phyloP scores from a whole-genome alignment of 78 protist genomes.

The Tieghemostelium lacteum region DNA sequence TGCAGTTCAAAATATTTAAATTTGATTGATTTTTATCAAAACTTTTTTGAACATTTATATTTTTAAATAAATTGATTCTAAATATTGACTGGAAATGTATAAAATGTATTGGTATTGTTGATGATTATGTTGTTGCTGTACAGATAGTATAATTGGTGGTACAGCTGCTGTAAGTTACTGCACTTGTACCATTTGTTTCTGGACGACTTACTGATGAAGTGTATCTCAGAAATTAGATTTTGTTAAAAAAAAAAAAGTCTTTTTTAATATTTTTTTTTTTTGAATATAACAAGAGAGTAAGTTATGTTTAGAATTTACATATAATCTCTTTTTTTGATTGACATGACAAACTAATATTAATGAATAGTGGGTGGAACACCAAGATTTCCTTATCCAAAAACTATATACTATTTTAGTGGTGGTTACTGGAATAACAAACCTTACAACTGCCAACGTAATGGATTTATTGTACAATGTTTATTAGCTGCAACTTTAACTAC shows the following conservation, averaged over 20 bases:
- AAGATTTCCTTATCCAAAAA: constrained; percentile 26
- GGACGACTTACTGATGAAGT: not conserved
- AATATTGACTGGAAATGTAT: too few species aligned
- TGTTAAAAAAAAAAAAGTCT: too few species aligned
- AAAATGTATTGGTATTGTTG: too few species aligned
- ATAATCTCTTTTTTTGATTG: not conserved
- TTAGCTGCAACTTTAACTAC: not conserved
- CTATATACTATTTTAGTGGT: not conserved
- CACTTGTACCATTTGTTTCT: not conserved
- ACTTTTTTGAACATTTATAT: too few species aligned
- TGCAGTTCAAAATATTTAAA: too few species aligned
- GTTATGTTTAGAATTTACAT: not conserved
- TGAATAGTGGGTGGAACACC: not conserved
- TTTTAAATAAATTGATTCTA: too few species aligned
- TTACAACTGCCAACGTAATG: not conserved
- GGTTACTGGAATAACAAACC: constrained; percentile 31
- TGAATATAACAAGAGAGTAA: too few species aligned
- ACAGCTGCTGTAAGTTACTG: not conserved
- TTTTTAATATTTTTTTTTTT: too few species aligned
- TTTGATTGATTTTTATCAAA: too few species aligned
- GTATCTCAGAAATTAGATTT: not conserved
- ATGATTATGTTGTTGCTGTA: not conserved
- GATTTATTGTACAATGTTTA: not conserved
- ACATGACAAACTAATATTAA: not conserved
- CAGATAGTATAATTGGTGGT: not conserved